Evolutionary conservation across 768 basidiomycete genomes (phyloP), one percentile per base, ranked within the genome.

Genomic region (Russula lepida): DNA sequence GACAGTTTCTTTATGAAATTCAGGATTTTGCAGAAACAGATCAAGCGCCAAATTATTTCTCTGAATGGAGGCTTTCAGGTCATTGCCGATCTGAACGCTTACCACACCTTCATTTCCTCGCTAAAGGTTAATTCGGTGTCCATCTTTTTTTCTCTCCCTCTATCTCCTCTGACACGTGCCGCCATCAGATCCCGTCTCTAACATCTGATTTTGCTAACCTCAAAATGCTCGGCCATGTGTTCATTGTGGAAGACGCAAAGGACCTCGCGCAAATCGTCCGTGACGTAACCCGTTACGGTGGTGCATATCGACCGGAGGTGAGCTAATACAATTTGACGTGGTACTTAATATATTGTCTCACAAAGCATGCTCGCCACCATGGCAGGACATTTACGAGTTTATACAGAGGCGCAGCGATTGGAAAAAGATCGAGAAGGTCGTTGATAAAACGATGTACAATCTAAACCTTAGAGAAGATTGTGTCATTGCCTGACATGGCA

Each of bases 381-480:
- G 44, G 11, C 25, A 87, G 84, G 95, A 98, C 70, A 80, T 98
- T 54, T 98, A 98, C 71, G 95, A 98, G 72, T 95, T 98, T 68
- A 90, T 98, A 68, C 92, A 94, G 70, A 78, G 95, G 23, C 81
- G 95, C 35, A 89, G 91, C 7, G 95, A 99, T 71, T 98, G 95
- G 95, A 95, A 97, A 76, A 95, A 91, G 76, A 98, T 98, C 62
- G 95, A 98, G 72, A 95, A 92, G 74, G 86, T 83, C 28, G 97
- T 98, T 53, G 92, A 93, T 76, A 92, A 92, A 77, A 85, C 91
- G 52, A 93, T 94, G 91, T 94, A 93, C 74, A 92, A 89, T 72
- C 73, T 94, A 54, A 90, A 88, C 71, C 91, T 95, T 69, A 93
- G 90, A 69, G 94, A 97, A 71, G 94, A 97, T 70, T 97, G 94